Evolutionary conservation across 345 rosid genomes (phyloP).

Genomic region (Kernera saxatilis): DNA sequence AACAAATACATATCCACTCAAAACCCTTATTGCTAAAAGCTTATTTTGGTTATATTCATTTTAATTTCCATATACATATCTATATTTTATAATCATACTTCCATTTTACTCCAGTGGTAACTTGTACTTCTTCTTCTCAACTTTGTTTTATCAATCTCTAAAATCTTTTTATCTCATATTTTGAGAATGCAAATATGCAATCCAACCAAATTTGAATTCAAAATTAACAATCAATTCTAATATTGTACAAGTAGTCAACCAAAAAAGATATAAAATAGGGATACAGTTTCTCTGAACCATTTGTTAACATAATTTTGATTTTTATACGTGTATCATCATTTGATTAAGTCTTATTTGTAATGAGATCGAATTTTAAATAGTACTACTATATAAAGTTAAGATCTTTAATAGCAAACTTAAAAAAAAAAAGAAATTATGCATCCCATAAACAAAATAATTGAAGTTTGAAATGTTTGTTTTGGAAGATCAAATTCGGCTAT

Average conservation of each 20-base stretch:
- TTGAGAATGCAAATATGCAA: background rate
- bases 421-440: background rate
- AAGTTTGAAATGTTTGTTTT: background rate
- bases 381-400: background rate
- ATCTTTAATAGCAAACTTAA: background rate
- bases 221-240: background rate
- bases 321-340: background rate
- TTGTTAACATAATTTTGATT: background rate
- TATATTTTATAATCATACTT: background rate
- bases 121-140: background rate
- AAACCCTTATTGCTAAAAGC: slow-evolving; percentile 1
- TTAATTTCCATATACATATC: background rate
- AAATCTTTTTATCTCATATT: background rate
- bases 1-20: slow-evolving; percentile 17
- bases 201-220: background rate
- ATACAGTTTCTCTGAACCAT: background rate
- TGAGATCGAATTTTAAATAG: background rate
- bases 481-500: background rate
- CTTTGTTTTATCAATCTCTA: background rate
- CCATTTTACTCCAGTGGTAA: background rate
- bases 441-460: background rate
- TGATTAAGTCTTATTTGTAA: background rate
- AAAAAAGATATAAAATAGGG: background rate
- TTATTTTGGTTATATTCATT: slow-evolving; percentile 8
- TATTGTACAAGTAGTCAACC: background rate